phyloP scores from a whole-genome alignment of 1,139 yeast genomes.

The Pichia sp. region DNA sequence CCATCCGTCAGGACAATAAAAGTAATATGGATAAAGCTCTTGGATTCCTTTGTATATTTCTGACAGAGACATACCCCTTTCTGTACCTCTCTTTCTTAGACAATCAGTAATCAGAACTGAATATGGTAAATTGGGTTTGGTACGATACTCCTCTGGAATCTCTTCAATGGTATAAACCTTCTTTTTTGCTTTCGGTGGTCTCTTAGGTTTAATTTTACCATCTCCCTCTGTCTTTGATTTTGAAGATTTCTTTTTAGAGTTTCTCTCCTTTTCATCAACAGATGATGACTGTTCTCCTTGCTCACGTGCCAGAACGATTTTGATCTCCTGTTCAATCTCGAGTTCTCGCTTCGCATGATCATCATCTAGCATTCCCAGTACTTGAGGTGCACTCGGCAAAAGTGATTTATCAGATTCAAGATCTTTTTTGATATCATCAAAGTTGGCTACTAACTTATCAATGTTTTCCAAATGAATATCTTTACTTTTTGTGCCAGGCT shows the following conservation, averaged over 20 bases:
- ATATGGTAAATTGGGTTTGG: conserved; percentile 75
- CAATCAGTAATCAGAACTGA: conserved; percentile 77
- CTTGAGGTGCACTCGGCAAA: conserved; percentile 5
- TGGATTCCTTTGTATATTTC: conserved; percentile 84
- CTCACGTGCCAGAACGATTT: conserved; percentile 16
- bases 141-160: conserved; percentile 77
- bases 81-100: conserved; percentile 53
- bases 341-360: conserved; percentile 10
- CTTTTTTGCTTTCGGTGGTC: conserved; percentile 46
- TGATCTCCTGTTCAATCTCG: conserved; percentile 17
- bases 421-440: conserved; percentile 12
- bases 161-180: conserved; percentile 63
- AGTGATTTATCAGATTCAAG: conserved; percentile 9
- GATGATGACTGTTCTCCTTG: conserved; percentile 7
- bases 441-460: conserved; percentile 13
- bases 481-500: background rate
- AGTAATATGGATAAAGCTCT: conserved; percentile 82
- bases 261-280: background rate
- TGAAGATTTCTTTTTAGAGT: conserved; percentile 1
- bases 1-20: conserved; percentile 97
- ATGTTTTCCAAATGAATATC: conserved; percentile 8
- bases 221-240: conserved; percentile 2
- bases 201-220: conserved; percentile 34
- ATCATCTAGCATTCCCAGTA: conserved; percentile 6
- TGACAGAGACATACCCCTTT: conserved; percentile 69